Evolutionary conservation across 2,329 filamentous ascomycete genomes (phyloP), one percentile per base, ranked within the genome.

Genomic region (Pestalotiopsis fici): DNA sequence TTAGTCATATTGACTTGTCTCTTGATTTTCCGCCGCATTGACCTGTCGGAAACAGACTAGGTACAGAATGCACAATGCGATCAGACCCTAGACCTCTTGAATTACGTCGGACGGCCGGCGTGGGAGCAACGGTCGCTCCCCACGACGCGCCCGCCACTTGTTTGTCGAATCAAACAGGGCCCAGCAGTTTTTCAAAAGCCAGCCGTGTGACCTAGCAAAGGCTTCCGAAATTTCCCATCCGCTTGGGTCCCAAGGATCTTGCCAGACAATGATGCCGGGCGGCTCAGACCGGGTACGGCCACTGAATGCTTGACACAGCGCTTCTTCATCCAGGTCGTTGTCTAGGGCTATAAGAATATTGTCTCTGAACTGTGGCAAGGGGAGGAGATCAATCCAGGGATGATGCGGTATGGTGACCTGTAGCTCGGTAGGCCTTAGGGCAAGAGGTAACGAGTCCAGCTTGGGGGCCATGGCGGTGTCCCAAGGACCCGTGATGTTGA

Each of bases 311-410:
- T 31, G 31, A 65, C 71, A 72, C 3, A 74, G 66, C 28, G 72
- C 68, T 7, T 72, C 70, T 2, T 76, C 72, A 31, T 74, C 71
- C 5, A 71, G 66, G 1, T 11, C 15, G 3, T 65, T 55, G 1
- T 55, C 3, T 15, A 69, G 61, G 59, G 15, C 18, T 9, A 60
- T 65, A 1, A 80, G 63, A 4, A 80, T 60, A 61, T 78, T 80
- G n/a, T 80, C 75, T 4, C 79, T 71, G 67, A 80, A 72, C 18
- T 60, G 66, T 3, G 79, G 74, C 11, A 79, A 71, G 1, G 79
- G 79, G 28, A 81, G 71, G 0, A 80, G 69, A 70, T 81, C 79
- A 6, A 80, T 65, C 76, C 79, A 81, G 2, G 78, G 77, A 54
- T 79, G 77, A 55, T 81, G 79, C 1, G 68, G 64, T 1, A 73